These are phyloP conservation scores for Huntiella abstrusa DNA, from an alignment of 2,329 filamentous ascomycete species.

Conservation along the genomic window DNA sequence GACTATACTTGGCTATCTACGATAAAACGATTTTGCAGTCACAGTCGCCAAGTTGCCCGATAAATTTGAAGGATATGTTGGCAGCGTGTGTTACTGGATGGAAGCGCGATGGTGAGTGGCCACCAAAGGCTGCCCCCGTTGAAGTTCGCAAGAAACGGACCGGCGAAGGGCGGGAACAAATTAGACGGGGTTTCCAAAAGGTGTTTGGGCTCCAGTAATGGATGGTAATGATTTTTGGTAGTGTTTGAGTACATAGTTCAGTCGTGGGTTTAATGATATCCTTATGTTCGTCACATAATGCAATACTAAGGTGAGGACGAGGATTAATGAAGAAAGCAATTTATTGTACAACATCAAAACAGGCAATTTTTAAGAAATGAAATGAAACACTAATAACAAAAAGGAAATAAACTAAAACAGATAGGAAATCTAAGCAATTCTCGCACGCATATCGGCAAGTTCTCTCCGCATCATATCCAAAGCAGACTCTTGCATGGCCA, in stretches of 20 bases:
- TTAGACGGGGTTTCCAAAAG: conserved; percentile 27
- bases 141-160: conserved; percentile 21
- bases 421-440: conserved; percentile 1
- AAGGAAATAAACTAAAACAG: neutral
- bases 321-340: too few species aligned
- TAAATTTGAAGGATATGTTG: conserved; percentile 70
- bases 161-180: conserved; percentile 21
- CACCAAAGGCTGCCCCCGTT: conserved; percentile 40
- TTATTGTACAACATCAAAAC: too few species aligned
- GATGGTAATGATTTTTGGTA: neutral
- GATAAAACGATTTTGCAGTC: conserved; percentile 69
- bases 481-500: conserved; percentile 3
- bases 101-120: conserved; percentile 90
- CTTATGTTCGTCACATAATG: neutral
- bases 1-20: conserved; percentile 67
- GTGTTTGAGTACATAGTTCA: neutral
- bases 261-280: conserved; percentile 1
- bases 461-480: conserved; percentile 8
- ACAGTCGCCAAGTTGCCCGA: conserved; percentile 68
- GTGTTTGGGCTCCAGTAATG: conserved; percentile 13
- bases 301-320: too few species aligned
- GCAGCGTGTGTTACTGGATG: conserved; percentile 70
- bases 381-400: neutral
- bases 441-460: conserved; percentile 4
- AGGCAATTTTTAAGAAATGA: neutral